These are phyloP conservation scores for Ploettnerulaceae sp. DNA, from an alignment of 2,329 filamentous ascomycete genomes.

Conservation along the genomic window DNA sequence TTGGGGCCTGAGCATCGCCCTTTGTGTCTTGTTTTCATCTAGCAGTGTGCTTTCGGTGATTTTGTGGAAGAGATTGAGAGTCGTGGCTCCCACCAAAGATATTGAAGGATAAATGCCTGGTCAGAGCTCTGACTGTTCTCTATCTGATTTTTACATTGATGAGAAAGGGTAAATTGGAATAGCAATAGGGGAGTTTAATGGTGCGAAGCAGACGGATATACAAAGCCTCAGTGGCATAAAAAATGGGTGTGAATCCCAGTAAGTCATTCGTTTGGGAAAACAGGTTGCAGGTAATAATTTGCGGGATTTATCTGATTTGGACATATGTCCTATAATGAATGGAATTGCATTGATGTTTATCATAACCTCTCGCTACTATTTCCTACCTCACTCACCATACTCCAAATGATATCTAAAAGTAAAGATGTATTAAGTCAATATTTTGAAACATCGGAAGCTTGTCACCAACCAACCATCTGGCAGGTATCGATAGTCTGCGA, in stretches of 20 bases:
- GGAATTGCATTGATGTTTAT: slow-evolving; percentile 9
- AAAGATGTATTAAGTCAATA: no score
- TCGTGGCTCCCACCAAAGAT: slow-evolving; percentile 20
- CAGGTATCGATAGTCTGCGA: no score
- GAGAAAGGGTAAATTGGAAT: no score
- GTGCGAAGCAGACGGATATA: slow-evolving; percentile 4
- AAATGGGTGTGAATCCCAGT: background rate
- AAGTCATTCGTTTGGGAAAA: slow-evolving; percentile 13
- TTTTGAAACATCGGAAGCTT: no score
- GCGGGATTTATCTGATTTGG: slow-evolving; percentile 15
- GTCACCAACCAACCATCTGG: no score
- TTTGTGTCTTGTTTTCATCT: slow-evolving; percentile 67
- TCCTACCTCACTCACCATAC: no score
- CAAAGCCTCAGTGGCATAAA: slow-evolving; percentile 13
- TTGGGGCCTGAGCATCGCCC: slow-evolving; percentile 78
- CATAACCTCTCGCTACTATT: no score
- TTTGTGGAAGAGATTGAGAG: slow-evolving; percentile 45
- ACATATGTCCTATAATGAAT: slow-evolving; percentile 17
- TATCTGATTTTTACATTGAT: background rate
- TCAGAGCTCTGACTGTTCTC: background rate
- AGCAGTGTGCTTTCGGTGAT: slow-evolving; percentile 54
- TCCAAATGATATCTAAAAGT: no score
- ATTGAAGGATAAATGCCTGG: slow-evolving; percentile 16
- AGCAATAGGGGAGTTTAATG: no score
- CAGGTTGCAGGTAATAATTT: slow-evolving; percentile 16